phyloP scores from a whole-genome alignment of 2,329 filamentous ascomycete genomes.

The Helotiales sp. region DNA sequence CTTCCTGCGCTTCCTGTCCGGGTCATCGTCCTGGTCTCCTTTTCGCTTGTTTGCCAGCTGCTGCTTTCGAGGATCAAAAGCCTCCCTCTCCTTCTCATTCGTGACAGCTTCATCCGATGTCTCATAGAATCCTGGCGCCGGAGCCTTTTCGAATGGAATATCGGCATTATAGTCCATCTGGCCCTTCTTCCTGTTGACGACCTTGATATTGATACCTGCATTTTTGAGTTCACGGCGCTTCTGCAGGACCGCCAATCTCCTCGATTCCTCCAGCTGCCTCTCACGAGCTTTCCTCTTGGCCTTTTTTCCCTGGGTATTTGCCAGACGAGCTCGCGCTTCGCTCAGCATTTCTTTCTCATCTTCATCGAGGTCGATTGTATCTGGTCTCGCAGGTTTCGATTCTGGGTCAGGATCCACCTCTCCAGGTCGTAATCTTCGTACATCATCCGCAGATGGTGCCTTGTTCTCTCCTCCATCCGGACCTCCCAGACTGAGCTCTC shows the following conservation, averaged over 20 bases:
- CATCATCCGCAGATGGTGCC: constrained; percentile 89
- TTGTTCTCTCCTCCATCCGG: constrained; percentile 83
- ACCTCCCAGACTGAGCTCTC: constrained; percentile 78
- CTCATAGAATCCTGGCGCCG: constrained; percentile 88
- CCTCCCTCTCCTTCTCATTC: constrained; percentile 82
- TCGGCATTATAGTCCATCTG: constrained; percentile 99
- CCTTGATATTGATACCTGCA: constrained; percentile 97
- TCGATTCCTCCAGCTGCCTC: constrained; percentile 90
- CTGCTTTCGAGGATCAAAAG: constrained; percentile 90
- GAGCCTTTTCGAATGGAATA: constrained; percentile 94
- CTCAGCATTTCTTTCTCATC: constrained; percentile 99
- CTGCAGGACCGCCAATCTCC: constrained; percentile 84
- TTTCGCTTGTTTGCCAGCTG: constrained; percentile 92
- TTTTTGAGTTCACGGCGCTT: constrained; percentile 97
- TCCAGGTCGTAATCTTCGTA: constrained; percentile 82
- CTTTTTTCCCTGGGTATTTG: constrained; percentile 98
- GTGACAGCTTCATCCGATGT: constrained; percentile 76
- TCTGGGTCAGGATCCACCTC: constrained; percentile 98
- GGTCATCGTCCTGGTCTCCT: constrained; percentile 82
- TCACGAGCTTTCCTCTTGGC: constrained; percentile 97
- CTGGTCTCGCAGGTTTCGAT: constrained; percentile 90
- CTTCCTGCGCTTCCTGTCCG: constrained; percentile 80
- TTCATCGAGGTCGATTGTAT: constrained; percentile 97
- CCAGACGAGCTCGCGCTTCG: constrained; percentile 91
- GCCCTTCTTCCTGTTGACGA: constrained; percentile 85